Evolutionary conservation across 305 asterid species (phyloP), one percentile per base, ranked within the genome.

Genomic region (Andrographis paniculata): DNA sequence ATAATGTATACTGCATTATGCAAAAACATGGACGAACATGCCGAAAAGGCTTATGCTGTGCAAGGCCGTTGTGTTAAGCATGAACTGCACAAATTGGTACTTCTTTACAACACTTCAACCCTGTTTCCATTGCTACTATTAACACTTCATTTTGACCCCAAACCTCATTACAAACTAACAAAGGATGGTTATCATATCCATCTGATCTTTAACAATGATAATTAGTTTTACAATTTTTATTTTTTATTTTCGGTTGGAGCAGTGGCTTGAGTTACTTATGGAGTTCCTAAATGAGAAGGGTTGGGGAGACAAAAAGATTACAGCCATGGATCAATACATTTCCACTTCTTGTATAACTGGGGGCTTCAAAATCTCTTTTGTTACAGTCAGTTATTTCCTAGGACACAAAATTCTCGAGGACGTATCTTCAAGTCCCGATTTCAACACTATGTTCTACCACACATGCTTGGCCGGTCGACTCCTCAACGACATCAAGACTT

Each of bases 221-320:
- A 14, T 2, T 41, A 14, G 17, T 31, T 17, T 15, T 42, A 15
- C 13, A 17, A 14, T 21, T 20, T 21, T 14, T 18, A 2, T 9
- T 31, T 17, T 20, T 18, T 15, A 28, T 28, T 14, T 50, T 45
- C 42, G 1, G 12, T 48, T 22, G 1, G 50, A n/a, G n/a, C 63
- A 76, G 76, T 73, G 78, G 78, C 55, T 61, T 14, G 70, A 73
- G 37, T 6, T 65, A 14, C 36, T 77, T 12, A 47, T 57, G 3
- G 23, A 31, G 28, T 56, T 49, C 74, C 45, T 64, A 72, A 63
- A 17, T 33, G 78, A 73, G 38, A 17, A 55, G 18, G 71, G 68
- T 15, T 53, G 64, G 37, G 59, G 62, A 58, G 56, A 43, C 1
- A 30, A 33, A 10, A 17, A 8, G 15, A 16, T 10, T 6, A 5